phyloP scores from a whole-genome alignment of 2,329 filamentous ascomycete species.

The Talaromyces sp. region DNA sequence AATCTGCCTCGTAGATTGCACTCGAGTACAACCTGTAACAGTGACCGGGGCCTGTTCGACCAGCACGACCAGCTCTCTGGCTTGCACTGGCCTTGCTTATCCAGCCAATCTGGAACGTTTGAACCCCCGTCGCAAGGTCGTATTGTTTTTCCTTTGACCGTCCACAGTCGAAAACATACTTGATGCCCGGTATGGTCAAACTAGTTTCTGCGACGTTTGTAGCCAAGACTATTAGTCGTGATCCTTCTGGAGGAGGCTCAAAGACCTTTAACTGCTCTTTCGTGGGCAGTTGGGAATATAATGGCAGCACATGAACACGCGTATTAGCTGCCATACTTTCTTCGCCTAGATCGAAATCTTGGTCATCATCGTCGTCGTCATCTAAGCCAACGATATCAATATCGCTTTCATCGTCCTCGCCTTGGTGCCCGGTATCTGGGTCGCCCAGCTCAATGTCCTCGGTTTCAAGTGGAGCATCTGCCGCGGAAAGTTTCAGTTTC shows the following conservation, averaged over 20 bases:
- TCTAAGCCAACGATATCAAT: constrained; percentile 58
- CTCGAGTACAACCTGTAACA: constrained; percentile 94
- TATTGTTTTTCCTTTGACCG: constrained; percentile 89
- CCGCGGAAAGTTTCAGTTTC: constrained; percentile 69
- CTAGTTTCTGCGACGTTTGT: constrained; percentile 97
- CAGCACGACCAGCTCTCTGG: constrained; percentile 87
- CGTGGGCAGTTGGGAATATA: constrained; percentile 89
- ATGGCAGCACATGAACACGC: constrained; percentile 78
- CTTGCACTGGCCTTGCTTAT: constrained; percentile 95
- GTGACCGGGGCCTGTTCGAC: constrained; percentile 90
- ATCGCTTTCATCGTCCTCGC: constrained; percentile 53
- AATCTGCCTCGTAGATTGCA: constrained; percentile 83
- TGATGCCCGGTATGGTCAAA: constrained; percentile 90
- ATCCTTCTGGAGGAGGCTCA: constrained; percentile 73
- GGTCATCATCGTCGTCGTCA: constrained; percentile 54
- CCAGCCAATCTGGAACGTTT: constrained; percentile 93
- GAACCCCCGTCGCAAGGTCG: constrained; percentile 81
- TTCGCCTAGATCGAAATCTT: constrained; percentile 65
- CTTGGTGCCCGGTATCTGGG: constrained; percentile 40
- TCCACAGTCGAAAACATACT: constrained; percentile 94
- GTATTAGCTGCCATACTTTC: constrained; percentile 56
- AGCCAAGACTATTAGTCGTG: constrained; percentile 79
- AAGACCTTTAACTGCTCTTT: constrained; percentile 90
- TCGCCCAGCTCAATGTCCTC: constrained; percentile 81
- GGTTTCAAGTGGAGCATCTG: constrained; percentile 71